Evolutionary conservation across 305 asterid genomes (phyloP).

Genomic region (Rubia balearica): DNA sequence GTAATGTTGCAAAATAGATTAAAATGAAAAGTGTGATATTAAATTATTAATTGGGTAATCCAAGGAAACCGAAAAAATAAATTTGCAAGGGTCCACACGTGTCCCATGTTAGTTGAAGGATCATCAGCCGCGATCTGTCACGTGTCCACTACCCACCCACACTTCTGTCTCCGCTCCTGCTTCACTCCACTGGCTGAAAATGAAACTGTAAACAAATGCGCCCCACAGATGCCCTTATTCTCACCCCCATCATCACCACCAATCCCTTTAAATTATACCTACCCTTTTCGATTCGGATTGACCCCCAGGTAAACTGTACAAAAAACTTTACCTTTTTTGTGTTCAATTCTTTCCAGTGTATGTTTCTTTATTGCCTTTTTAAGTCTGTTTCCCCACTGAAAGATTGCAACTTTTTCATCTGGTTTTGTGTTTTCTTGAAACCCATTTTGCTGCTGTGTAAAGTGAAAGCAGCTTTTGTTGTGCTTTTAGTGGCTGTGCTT

Average conservation of each 20-base stretch:
- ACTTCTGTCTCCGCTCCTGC: not conserved
- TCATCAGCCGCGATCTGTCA: slow-evolving; percentile 29
- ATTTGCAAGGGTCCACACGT: slow-evolving; percentile 31
- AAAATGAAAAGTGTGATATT: too few species aligned
- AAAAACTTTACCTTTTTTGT: not conserved
- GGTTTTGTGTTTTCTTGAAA: slow-evolving; percentile 24
- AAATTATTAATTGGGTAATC: not conserved
- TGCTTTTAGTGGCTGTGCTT: slow-evolving; percentile 21
- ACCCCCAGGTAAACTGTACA: slow-evolving; percentile 5
- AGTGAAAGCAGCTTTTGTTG: slow-evolving; percentile 26
- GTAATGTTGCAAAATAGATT: too few species aligned
- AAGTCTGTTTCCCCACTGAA: slow-evolving; percentile 6
- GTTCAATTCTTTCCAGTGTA: not conserved
- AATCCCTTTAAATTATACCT: not conserved
- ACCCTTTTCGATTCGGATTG: not conserved
- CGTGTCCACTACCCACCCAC: slow-evolving; percentile 17
- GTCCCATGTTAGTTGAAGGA: slow-evolving; percentile 24
- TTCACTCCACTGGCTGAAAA: slow-evolving; percentile 2
- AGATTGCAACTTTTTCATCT: slow-evolving; percentile 44
- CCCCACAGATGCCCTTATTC: slow-evolving; percentile 3
- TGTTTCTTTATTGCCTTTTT: not conserved
- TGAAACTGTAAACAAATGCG: not conserved
- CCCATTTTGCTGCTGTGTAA: slow-evolving; percentile 14
- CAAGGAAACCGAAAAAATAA: slow-evolving; percentile 13
- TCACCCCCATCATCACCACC: not conserved